Percentiles rank a stretch among this genome's conserved stretches.
Conservation (phyloP, 495 filamentous ascomycete genomes). For the Xylaria nigripes region DNA sequence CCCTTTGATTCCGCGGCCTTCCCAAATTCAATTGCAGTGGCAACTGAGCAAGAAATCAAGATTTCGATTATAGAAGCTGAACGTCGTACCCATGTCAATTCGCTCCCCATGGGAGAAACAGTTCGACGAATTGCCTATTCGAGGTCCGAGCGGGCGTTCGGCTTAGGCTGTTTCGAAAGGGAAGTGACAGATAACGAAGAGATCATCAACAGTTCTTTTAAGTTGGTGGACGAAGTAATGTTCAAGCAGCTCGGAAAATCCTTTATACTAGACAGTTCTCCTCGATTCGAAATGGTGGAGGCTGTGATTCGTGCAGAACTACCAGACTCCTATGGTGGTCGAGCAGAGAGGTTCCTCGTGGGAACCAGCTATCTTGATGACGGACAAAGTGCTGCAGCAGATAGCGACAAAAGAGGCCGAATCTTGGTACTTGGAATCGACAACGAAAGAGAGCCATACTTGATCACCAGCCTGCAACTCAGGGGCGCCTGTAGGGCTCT, state of each 20-base stretch:
- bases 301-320: slow-evolving; percentile 73
- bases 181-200: slow-evolving; percentile 40
- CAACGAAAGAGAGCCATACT: slow-evolving; percentile 57
- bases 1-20: slow-evolving; percentile 75
- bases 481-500: slow-evolving; percentile 74
- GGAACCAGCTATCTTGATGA: slow-evolving; percentile 75
- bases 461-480: slow-evolving; percentile 54
- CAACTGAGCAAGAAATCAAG: slow-evolving; percentile 66
- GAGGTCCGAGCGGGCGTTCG: slow-evolving; percentile 68
- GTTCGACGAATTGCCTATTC: slow-evolving; percentile 85
- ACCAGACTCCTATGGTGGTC: slow-evolving; percentile 50
- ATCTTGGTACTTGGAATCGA: slow-evolving; percentile 81
- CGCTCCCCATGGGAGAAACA: slow-evolving; percentile 69
- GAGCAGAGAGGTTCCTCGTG: slow-evolving; percentile 74
- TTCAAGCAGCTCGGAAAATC: slow-evolving; percentile 38
- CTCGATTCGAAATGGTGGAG: slow-evolving; percentile 71
- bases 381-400: slow-evolving; percentile 22
- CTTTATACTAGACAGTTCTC: slow-evolving; percentile 39
- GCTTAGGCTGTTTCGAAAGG: slow-evolving; percentile 73
- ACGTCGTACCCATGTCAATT: slow-evolving; percentile 77
- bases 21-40: slow-evolving; percentile 70
- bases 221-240: slow-evolving; percentile 44
- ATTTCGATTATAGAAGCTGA: slow-evolving; percentile 78
- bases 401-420: slow-evolving; percentile 54
- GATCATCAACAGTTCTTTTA: slow-evolving; percentile 40